These are phyloP conservation scores for Klebsormidium nitens DNA, from an alignment of 139 green algal genomes.

Conservation along the genomic window DNA sequence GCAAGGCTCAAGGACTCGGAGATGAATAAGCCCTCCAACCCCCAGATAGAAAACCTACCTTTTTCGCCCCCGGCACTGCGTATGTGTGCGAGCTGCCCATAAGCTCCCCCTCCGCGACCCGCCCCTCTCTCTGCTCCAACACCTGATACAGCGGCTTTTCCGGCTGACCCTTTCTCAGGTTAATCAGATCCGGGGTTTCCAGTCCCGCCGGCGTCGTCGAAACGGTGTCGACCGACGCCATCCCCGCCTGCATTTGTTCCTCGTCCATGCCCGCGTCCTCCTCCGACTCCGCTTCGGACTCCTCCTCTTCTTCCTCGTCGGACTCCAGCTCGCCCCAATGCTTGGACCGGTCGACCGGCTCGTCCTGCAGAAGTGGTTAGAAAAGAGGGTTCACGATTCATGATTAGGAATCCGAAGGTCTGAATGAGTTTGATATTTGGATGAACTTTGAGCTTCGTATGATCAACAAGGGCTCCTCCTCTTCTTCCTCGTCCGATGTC, in stretches of 20 bases:
- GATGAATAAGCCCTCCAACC: too few species aligned
- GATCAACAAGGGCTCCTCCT: slow-evolving; percentile 52
- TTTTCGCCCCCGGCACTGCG: slow-evolving; percentile 11
- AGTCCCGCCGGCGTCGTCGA: slow-evolving; percentile 37
- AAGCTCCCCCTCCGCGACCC: slow-evolving; percentile 61
- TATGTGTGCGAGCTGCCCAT: slow-evolving; percentile 81
- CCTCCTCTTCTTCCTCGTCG: slow-evolving; percentile 54
- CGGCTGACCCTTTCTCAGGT: slow-evolving; percentile 75
- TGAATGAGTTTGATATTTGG: too few species aligned
- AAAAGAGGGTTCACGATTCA: too few species aligned
- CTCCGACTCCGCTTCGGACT: slow-evolving; percentile 51
- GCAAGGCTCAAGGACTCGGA: too few species aligned
- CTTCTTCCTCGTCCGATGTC: too few species aligned
- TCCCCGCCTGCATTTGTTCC: slow-evolving; percentile 58
- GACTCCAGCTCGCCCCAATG: slow-evolving; percentile 74
- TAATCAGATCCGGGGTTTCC: slow-evolving; percentile 65
- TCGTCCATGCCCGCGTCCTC: slow-evolving; percentile 47
- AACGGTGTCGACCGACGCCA: slow-evolving; percentile 48
- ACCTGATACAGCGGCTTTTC: slow-evolving; percentile 43
- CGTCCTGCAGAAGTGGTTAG: slow-evolving; percentile 38
- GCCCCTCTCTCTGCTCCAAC: slow-evolving; percentile 36
- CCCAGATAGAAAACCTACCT: neutral
- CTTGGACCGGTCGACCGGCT: slow-evolving; percentile 60
- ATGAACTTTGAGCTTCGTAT: too few species aligned
- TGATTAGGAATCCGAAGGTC: too few species aligned